Percentiles rank a stretch among this genome's conserved stretches.
Evolutionary conservation across 345 rosid genomes (phyloP).

Genomic region (Durio zibethinus): DNA sequence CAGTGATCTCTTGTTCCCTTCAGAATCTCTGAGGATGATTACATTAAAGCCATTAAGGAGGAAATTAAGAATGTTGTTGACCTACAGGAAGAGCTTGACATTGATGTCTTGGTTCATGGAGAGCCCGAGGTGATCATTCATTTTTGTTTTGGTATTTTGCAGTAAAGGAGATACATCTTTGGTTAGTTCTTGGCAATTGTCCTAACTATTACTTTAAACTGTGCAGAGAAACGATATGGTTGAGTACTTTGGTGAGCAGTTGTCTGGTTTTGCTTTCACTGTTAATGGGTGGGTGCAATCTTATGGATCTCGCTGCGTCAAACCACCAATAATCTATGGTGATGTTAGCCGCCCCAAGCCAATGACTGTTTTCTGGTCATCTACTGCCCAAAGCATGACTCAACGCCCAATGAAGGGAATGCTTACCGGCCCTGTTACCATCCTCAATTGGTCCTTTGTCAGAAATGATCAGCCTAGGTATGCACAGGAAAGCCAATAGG

Average conservation of each 20-base stretch:
- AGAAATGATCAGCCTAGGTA: constrained; percentile 99
- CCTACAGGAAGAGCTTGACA: constrained; percentile 90
- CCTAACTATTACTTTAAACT: background rate
- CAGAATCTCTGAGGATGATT: constrained; percentile 91
- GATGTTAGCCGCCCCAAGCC: constrained; percentile 99
- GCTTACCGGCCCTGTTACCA: constrained; percentile 99
- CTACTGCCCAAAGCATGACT: constrained; percentile 92
- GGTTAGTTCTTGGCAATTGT: background rate
- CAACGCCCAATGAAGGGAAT: constrained; percentile 98
- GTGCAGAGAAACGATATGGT: constrained; percentile 98
- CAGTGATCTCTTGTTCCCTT: background rate
- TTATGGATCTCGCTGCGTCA: constrained; percentile 95
- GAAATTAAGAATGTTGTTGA: constrained; percentile 90
- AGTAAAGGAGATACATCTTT: constrained; percentile 10
- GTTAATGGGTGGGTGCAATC: constrained; percentile 99
- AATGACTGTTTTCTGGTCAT: constrained; percentile 98
- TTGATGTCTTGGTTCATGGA: constrained; percentile 96
- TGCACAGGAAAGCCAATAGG: background rate
- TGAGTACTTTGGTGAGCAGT: constrained; percentile 97
- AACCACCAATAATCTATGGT: constrained; percentile 98
- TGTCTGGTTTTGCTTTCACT: constrained; percentile 94
- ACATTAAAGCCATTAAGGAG: constrained; percentile 79
- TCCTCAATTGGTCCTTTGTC: constrained; percentile 97
- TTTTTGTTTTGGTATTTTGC: constrained; percentile 3
- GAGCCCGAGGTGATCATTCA: constrained; percentile 87